Evolutionary conservation across 2,329 filamentous ascomycete species (phyloP).

Genomic region (Fusarium domesticum): DNA sequence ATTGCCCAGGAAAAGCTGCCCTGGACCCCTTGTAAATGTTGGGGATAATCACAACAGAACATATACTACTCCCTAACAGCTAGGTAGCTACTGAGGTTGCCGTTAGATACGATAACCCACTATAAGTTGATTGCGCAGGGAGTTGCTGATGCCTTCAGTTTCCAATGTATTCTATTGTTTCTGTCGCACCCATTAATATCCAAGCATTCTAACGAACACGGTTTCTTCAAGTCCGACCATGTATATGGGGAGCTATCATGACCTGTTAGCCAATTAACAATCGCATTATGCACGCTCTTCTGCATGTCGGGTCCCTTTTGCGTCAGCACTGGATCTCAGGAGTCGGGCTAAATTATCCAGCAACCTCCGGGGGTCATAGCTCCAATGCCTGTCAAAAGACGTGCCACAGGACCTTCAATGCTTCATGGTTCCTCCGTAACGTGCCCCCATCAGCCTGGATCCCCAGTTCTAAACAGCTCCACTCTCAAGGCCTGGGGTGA

Average conservation of each 20-base stretch:
- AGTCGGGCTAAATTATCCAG: background rate
- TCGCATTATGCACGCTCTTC: background rate
- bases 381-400: no score
- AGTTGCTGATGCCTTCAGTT: no score
- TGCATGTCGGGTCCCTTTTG: background rate
- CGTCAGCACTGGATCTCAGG: background rate
- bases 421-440: no score
- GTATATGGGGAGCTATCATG: background rate
- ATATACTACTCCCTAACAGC: background rate
- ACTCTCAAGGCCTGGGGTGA: background rate
- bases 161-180: background rate
- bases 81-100: background rate
- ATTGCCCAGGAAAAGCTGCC: constrained; percentile 24
- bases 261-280: background rate
- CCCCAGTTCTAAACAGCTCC: no score
- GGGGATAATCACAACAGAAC: constrained; percentile 13
- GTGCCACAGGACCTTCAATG: no score
- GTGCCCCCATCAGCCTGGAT: no score
- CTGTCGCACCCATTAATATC: background rate
- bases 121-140: no score
- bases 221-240: background rate
- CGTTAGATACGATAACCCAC: background rate
- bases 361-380: no score
- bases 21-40: constrained; percentile 24
- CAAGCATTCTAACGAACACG: background rate